phyloP scores from a whole-genome alignment of 1,139 yeast species.

The Hanseniaspora gamundiae region DNA sequence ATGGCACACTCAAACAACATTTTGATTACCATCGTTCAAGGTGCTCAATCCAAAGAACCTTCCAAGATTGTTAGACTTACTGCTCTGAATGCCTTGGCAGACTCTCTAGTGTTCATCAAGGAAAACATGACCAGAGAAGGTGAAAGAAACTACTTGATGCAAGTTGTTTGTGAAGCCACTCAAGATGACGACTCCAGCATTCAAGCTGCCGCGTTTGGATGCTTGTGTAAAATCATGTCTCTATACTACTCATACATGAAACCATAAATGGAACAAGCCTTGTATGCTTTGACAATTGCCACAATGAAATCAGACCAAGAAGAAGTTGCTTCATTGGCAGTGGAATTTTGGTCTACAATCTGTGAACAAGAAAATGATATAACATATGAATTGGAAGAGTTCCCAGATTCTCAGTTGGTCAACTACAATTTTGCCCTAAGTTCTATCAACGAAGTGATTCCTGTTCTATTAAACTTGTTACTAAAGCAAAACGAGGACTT shows the following conservation, averaged over 20 bases:
- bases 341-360: slow-evolving; percentile 95
- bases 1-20: slow-evolving; percentile 84
- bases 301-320: slow-evolving; percentile 77
- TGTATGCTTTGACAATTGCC: slow-evolving; percentile 75
- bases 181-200: slow-evolving; percentile 73
- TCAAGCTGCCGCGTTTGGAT: slow-evolving; percentile 93
- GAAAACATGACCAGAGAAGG: slow-evolving; percentile 85
- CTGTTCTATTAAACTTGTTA: slow-evolving; percentile 66
- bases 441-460: slow-evolving; percentile 77
- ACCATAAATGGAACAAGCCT: slow-evolving; percentile 93
- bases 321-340: slow-evolving; percentile 97
- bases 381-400: slow-evolving; percentile 53
- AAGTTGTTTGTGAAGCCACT: slow-evolving; percentile 96
- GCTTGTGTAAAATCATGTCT: slow-evolving; percentile 85
- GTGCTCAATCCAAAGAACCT: slow-evolving; percentile 71
- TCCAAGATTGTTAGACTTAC: slow-evolving; percentile 68
- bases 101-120: slow-evolving; percentile 81
- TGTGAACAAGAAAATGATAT: slow-evolving; percentile 93
- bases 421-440: slow-evolving; percentile 67
- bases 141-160: slow-evolving; percentile 95
- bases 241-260: slow-evolving; percentile 82
- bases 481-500: slow-evolving; percentile 86
- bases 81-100: slow-evolving; percentile 83
- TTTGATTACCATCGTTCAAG: slow-evolving; percentile 90
- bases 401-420: slow-evolving; percentile 31